These are phyloP conservation scores for Mycena rebaudengoi DNA, from an alignment of 768 basidiomycete genomes.

Conservation along the genomic window DNA sequence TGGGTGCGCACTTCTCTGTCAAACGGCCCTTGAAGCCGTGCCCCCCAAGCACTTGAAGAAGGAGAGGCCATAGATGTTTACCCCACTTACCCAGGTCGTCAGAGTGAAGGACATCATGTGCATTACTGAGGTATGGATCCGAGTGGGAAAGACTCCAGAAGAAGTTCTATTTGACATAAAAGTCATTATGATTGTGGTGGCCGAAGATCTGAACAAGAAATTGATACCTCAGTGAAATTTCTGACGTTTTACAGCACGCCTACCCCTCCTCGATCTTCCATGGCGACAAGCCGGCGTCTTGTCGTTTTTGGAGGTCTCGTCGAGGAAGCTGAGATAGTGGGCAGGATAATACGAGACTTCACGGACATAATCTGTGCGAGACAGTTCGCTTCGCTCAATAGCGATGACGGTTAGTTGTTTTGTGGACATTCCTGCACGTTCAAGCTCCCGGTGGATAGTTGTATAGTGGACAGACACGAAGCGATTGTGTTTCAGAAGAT, in stretches of 20 bases:
- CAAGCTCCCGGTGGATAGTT: slow-evolving; percentile 40
- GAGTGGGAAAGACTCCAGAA: too few species aligned
- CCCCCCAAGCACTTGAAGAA: too few species aligned
- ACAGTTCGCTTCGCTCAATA: slow-evolving; percentile 35
- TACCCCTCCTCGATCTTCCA: neutral
- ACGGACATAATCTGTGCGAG: slow-evolving; percentile 32
- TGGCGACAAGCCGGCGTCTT: slow-evolving; percentile 23
- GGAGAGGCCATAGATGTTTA: too few species aligned
- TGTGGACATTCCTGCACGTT: slow-evolving; percentile 29
- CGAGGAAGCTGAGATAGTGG: slow-evolving; percentile 44
- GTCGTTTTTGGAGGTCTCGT: slow-evolving; percentile 44
- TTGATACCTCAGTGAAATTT: too few species aligned
- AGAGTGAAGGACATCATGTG: too few species aligned
- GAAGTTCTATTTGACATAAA: too few species aligned
- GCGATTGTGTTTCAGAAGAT: slow-evolving; percentile 34
- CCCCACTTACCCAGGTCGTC: too few species aligned
- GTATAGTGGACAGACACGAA: slow-evolving; percentile 43
- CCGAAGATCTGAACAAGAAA: too few species aligned
- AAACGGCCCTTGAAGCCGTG: too few species aligned
- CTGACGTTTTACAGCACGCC: neutral
- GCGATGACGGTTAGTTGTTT: slow-evolving; percentile 43
- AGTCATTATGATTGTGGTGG: too few species aligned
- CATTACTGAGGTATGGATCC: too few species aligned
- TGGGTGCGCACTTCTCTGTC: too few species aligned
- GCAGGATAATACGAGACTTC: slow-evolving; percentile 37